phyloP scores from a whole-genome alignment of 225 moss, liverwort and hornwort genomes.

The Asterella californica region DNA sequence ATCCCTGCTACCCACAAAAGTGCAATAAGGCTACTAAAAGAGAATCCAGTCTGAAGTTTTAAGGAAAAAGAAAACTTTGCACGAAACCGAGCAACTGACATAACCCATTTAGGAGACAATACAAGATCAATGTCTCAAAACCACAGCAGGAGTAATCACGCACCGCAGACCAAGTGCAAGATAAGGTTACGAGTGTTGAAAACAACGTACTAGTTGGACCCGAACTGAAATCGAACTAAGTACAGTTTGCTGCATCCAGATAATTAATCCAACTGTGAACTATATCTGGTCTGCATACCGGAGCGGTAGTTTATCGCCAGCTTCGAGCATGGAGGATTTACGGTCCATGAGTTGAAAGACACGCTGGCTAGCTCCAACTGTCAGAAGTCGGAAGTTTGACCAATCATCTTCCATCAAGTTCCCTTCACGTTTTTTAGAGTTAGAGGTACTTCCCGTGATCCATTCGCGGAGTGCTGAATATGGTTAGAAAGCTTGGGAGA shows the following conservation, averaged over 20 bases:
- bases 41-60: background rate
- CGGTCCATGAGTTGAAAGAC: conserved; percentile 95
- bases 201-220: background rate
- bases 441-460: too few species aligned
- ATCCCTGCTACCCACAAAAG: conserved; percentile 37
- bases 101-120: background rate
- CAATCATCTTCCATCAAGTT: too few species aligned
- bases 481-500: too few species aligned
- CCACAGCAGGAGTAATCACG: too few species aligned
- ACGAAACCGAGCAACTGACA: too few species aligned
- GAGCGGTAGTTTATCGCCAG: conserved; percentile 69
- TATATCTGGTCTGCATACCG: conserved; percentile 43
- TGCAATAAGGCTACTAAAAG: background rate
- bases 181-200: background rate
- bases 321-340: conserved; percentile 65
- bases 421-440: too few species aligned
- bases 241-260: background rate
- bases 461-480: too few species aligned
- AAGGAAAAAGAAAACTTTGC: too few species aligned
- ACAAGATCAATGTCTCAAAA: background rate
- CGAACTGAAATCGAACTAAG: background rate
- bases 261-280: too few species aligned
- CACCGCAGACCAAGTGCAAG: background rate
- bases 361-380: conserved; percentile 87
- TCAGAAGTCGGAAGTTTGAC: too few species aligned